Evolutionary conservation across 164 flowering plant genomes (phyloP).

Genomic region (Vitis cinerea): DNA sequence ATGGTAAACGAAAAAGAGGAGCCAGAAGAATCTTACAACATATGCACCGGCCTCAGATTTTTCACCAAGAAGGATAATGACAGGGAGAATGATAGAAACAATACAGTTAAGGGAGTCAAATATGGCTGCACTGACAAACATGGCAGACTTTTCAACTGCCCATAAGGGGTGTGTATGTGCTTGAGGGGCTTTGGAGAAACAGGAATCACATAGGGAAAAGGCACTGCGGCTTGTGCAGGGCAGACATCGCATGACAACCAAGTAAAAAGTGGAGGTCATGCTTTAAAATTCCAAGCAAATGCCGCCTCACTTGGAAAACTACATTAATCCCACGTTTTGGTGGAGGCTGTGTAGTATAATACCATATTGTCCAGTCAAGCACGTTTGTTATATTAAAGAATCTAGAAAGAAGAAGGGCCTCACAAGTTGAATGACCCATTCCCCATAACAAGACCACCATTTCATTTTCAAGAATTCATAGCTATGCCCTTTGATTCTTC

Average conservation of each 20-base stretch:
- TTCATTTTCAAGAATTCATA: not conserved
- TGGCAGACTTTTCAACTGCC: slow-evolving; percentile 8
- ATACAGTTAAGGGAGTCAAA: slow-evolving; percentile 22
- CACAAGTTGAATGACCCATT: not conserved
- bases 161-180: not conserved
- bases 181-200: slow-evolving; percentile 20
- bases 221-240: slow-evolving; percentile 3
- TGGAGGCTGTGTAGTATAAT: not conserved
- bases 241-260: slow-evolving; percentile 16
- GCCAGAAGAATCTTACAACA: too few species aligned
- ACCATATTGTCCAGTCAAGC: slow-evolving; percentile 35
- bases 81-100: slow-evolving; percentile 3
- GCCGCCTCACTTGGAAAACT: slow-evolving; percentile 17
- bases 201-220: slow-evolving; percentile 22
- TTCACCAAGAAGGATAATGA: too few species aligned
- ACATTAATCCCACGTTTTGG: slow-evolving; percentile 26
- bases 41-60: too few species aligned
- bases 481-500: not conserved
- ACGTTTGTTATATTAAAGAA: slow-evolving; percentile 31
- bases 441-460: not conserved
- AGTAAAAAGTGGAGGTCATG: not conserved
- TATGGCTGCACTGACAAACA: slow-evolving; percentile 26
- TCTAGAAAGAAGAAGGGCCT: not conserved
- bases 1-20: too few species aligned
- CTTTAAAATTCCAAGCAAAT: not conserved